A percentile compares a stretch with the other conserved stretches of the same genome.
Conservation (phyloP, 257 asterid species). For the Salvia splendens region DNA sequence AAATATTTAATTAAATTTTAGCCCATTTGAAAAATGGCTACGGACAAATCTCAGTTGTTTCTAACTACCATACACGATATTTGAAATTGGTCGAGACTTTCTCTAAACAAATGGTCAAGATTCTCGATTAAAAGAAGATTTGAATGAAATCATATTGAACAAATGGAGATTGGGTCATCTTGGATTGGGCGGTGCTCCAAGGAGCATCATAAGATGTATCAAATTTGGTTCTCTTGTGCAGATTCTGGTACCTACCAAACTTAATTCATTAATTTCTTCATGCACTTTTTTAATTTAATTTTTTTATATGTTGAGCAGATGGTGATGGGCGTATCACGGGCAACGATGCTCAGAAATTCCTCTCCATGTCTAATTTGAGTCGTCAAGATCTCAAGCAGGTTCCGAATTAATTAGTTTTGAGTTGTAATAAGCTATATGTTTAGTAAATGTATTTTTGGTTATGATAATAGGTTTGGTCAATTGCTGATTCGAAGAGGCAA, state of each 20-base stretch:
- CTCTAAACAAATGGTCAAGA: no score
- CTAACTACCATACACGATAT: no score
- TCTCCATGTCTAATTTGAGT: constrained; percentile 74
- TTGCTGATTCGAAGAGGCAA: constrained; percentile 91
- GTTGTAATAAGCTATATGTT: no score
- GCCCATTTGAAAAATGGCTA: no score
- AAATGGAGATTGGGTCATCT: constrained; percentile 81
- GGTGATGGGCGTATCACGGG: constrained; percentile 96
- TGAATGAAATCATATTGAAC: no score
- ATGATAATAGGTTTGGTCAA: constrained; percentile 78
- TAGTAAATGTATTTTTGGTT: not conserved
- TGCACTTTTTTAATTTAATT: not conserved
- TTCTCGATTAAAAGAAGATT: no score
- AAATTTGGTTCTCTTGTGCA: constrained; percentile 69
- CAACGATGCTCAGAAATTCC: constrained; percentile 81
- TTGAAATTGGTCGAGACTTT: no score
- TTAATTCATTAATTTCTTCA: not conserved
- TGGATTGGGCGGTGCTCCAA: constrained; percentile 78
- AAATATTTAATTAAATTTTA: no score
- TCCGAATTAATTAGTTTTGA: not conserved
- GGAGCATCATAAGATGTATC: constrained; percentile 81
- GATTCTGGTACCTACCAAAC: constrained; percentile 63
- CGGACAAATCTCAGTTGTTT: no score
- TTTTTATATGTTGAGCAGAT: constrained; percentile 41
- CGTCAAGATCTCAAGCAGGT: constrained; percentile 94